These are phyloP conservation scores for Piloderma croceum DNA, from an alignment of 768 basidiomycete genomes.

Conservation along the genomic window DNA sequence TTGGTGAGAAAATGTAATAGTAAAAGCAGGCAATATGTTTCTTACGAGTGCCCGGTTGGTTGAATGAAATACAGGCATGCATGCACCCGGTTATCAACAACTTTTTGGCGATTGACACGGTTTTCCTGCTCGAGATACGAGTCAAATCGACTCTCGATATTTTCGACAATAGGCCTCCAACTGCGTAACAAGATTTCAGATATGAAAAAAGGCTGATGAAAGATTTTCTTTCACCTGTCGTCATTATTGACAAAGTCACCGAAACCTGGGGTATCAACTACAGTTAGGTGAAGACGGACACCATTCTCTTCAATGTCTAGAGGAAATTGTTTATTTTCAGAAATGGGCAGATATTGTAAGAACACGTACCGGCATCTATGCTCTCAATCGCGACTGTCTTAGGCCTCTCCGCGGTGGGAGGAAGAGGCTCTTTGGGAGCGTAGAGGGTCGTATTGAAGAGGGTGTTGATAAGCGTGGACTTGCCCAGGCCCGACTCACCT, in stretches of 20 bases:
- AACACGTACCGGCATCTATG: conserved; percentile 84
- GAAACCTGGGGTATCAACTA: conserved; percentile 98
- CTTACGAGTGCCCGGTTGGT: conserved; percentile 96
- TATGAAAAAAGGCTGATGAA: conserved; percentile 14
- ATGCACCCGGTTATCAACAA: conserved; percentile 95
- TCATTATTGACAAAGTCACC: conserved; percentile 99
- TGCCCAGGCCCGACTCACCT: conserved; percentile 98
- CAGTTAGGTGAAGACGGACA: conserved; percentile 93
- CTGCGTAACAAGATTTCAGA: conserved; percentile 34
- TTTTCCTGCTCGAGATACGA: conserved; percentile 98
- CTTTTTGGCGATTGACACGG: conserved; percentile 90
- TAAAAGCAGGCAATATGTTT: conserved; percentile 14
- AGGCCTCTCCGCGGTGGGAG: conserved; percentile 80
- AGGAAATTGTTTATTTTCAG: conserved; percentile 25
- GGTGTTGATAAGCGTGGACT: conserved; percentile 98
- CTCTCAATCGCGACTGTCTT: conserved; percentile 96
- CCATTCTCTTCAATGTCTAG: conserved; percentile 98
- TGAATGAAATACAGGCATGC: conserved; percentile 99
- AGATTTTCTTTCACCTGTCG: conserved; percentile 60
- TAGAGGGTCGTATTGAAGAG: conserved; percentile 97
- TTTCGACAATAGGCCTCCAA: conserved; percentile 98
- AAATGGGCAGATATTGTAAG: conserved; percentile 12
- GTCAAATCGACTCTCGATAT: conserved; percentile 97
- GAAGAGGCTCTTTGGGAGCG: conserved; percentile 77
- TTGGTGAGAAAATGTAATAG: background rate